Evolutionary conservation across 371 early-diverging fungal genomes (phyloP).

Genomic region (Funneliformis caledonium): DNA sequence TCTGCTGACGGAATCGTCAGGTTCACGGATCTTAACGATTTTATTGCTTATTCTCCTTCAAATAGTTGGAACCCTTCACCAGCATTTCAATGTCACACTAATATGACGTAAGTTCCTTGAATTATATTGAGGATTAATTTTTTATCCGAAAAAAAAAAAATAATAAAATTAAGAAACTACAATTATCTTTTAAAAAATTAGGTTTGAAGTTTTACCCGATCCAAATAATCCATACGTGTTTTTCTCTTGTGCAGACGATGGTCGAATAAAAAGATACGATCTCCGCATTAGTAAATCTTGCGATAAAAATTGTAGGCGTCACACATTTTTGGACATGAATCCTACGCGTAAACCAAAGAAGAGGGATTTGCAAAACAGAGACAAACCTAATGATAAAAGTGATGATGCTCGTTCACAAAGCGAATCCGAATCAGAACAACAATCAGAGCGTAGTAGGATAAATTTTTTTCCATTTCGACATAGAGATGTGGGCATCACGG

Average conservation of each 20-base stretch:
- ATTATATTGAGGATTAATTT: neutral
- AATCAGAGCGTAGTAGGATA: constrained; percentile 3
- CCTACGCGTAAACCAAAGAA: neutral
- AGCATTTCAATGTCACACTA: constrained; percentile 24
- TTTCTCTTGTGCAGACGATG: constrained; percentile 45
- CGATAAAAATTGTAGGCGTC: constrained; percentile 43
- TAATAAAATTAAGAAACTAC: neutral
- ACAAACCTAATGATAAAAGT: neutral
- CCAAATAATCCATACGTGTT: constrained; percentile 25
- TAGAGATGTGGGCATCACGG: constrained; percentile 42
- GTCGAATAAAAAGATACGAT: constrained; percentile 48
- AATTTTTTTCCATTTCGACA: neutral
- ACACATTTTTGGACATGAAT: constrained; percentile 48
- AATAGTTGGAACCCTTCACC: constrained; percentile 12
- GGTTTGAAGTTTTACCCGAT: constrained; percentile 31
- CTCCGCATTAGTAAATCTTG: constrained; percentile 47
- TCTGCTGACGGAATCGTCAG: constrained; percentile 71
- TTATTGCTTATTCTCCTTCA: neutral
- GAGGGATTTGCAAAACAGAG: constrained; percentile 1
- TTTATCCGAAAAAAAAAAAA: neutral
- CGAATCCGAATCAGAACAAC: constrained; percentile 20
- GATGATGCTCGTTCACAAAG: constrained; percentile 24
- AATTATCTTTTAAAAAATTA: neutral
- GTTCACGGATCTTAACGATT: constrained; percentile 60
- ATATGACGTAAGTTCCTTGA: constrained; percentile 30